Conservation (phyloP, 441 rosid genomes). For the Euphorbia celastroides region DNA sequence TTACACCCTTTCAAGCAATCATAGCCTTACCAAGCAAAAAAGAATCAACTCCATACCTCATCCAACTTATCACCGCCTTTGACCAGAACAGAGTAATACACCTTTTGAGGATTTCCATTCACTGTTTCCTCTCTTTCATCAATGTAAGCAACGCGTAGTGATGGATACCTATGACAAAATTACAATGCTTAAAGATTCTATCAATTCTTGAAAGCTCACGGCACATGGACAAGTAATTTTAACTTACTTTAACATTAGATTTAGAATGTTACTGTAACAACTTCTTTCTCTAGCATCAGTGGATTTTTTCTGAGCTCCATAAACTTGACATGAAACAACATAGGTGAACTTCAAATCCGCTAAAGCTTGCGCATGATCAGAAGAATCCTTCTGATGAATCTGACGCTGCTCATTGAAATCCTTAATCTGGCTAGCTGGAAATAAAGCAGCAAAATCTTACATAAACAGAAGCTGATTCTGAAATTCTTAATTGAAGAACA, state of each 20-base stretch:
- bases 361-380: conserved; percentile 58
- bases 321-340: conserved; percentile 93
- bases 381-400: conserved; percentile 18
- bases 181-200: conserved; percentile 16
- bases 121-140: conserved; percentile 77
- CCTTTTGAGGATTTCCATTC: conserved; percentile 46
- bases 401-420: conserved; percentile 30
- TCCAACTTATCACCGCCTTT: conserved; percentile 77
- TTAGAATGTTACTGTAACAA: conserved; percentile 71
- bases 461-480: neutral
- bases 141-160: conserved; percentile 84
- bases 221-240: neutral
- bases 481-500: conserved; percentile 11
- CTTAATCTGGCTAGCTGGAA: conserved; percentile 31
- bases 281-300: conserved; percentile 49
- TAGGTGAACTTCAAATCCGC: conserved; percentile 92
- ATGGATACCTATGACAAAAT: conserved; percentile 56
- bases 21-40: neutral
- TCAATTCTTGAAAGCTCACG: conserved; percentile 19
- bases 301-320: conserved; percentile 79
- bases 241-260: conserved; percentile 86
- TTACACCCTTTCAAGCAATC: neutral
- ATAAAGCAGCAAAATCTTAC: conserved; percentile 18
- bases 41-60: conserved; percentile 48
- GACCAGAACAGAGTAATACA: conserved; percentile 80